Conservation (phyloP, 495 filamentous ascomycete genomes). For the Friedmanniomyces simplex region DNA sequence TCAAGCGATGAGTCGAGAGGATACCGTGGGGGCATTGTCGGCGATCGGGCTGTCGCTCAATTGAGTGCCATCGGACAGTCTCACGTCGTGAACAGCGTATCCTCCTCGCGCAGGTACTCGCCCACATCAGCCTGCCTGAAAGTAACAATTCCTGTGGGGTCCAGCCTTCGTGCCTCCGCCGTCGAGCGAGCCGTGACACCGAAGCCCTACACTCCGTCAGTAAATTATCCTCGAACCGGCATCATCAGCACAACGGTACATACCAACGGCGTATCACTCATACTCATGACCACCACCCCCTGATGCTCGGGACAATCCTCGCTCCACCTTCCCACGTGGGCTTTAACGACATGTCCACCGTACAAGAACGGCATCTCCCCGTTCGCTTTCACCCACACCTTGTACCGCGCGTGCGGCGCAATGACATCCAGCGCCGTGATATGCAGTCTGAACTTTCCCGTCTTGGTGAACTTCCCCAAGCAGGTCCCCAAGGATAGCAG, state of each 20-base stretch:
- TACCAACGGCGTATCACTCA: slow-evolving; percentile 66
- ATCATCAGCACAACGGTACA: slow-evolving; percentile 13
- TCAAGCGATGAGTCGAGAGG: no score
- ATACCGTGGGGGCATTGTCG: no score
- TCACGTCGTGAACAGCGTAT: slow-evolving; percentile 36
- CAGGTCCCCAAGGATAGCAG: slow-evolving; percentile 80
- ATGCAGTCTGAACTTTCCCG: slow-evolving; percentile 76
- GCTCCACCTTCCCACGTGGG: slow-evolving; percentile 78
- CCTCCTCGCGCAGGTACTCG: slow-evolving; percentile 77
- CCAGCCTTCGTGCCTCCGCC: slow-evolving; percentile 65
- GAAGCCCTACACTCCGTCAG: slow-evolving; percentile 47
- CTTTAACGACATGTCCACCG: slow-evolving; percentile 80
- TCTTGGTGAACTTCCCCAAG: slow-evolving; percentile 84
- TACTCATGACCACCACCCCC: slow-evolving; percentile 62
- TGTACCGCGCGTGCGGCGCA: slow-evolving; percentile 78
- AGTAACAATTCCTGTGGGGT: slow-evolving; percentile 76
- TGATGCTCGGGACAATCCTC: slow-evolving; percentile 79
- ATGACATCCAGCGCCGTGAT: slow-evolving; percentile 79
- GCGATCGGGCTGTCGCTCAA: not conserved
- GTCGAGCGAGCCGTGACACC: slow-evolving; percentile 76
- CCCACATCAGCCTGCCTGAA: slow-evolving; percentile 86
- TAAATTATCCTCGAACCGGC: not conserved
- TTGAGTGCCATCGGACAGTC: not conserved
- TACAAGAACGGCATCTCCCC: slow-evolving; percentile 94
- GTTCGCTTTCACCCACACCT: slow-evolving; percentile 91